Evolutionary conservation across 345 rosid species (phyloP).

Genomic region (Syzygium oleosum): DNA sequence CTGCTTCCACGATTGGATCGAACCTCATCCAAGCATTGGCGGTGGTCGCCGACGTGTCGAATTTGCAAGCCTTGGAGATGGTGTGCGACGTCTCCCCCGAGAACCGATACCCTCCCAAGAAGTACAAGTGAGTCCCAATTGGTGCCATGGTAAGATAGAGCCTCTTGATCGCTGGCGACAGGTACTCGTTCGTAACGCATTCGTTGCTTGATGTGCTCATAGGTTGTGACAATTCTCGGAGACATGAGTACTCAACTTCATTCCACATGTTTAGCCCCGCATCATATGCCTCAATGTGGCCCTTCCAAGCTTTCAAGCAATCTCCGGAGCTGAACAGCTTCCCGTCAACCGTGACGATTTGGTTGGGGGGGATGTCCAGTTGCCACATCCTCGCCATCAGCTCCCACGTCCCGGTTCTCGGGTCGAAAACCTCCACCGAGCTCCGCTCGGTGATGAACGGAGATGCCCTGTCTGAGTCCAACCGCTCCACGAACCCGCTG

Average conservation of each 20-base stretch:
- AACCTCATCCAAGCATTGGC: constrained; percentile 30
- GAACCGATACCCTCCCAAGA: constrained; percentile 29
- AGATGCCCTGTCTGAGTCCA: constrained; percentile 11
- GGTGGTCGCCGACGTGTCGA: constrained; percentile 22
- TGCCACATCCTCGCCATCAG: constrained; percentile 53
- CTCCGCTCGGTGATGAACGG: constrained; percentile 34
- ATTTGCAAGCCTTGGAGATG: constrained; percentile 20
- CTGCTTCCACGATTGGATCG: constrained; percentile 23
- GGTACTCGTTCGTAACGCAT: no score
- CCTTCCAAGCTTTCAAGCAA: constrained; percentile 52
- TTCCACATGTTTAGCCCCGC: constrained; percentile 38
- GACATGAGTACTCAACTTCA: constrained; percentile 35
- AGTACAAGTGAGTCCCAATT: constrained; percentile 28
- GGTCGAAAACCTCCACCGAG: constrained; percentile 44
- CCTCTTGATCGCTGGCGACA: constrained; percentile 3
- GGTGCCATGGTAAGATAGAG: constrained; percentile 43
- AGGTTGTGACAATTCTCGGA: constrained; percentile 8
- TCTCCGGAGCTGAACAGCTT: constrained; percentile 52
- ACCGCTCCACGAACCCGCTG: constrained; percentile 29
- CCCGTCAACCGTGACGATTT: constrained; percentile 25
- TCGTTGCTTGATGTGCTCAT: no score
- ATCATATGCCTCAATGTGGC: constrained; percentile 39
- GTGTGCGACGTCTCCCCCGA: constrained; percentile 17
- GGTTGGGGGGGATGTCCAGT: constrained; percentile 51
- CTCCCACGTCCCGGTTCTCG: constrained; percentile 21